Percentiles rank a stretch among this genome's conserved stretches.
These are phyloP conservation scores for Silene conica DNA, from an alignment of 148 eudicot genomes.

Conservation along the genomic window DNA sequence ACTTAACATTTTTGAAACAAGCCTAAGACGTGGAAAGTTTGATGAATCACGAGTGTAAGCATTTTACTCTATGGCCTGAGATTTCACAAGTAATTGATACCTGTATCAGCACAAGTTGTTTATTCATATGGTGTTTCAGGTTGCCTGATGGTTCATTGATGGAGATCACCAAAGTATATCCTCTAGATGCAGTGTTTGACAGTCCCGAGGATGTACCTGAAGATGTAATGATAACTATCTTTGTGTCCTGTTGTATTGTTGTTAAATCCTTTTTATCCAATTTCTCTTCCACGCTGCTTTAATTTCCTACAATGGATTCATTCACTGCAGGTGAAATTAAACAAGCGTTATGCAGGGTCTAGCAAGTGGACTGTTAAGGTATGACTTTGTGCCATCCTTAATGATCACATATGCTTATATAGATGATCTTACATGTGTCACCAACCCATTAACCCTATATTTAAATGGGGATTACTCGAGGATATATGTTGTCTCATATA, in stretches of 20 bases:
- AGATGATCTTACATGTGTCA: too few species aligned
- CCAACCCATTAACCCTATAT: too few species aligned
- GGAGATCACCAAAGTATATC: constrained; percentile 86
- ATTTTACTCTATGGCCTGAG: constrained; percentile 7
- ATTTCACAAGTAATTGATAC: neutral
- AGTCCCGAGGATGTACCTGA: constrained; percentile 90
- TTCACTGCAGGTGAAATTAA: constrained; percentile 63
- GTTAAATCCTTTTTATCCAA: neutral
- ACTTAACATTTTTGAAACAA: constrained; percentile 84
- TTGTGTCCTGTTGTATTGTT: constrained; percentile 6
- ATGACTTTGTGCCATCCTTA: constrained; percentile 9
- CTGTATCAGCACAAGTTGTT: neutral
- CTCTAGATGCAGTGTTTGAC: constrained; percentile 90
- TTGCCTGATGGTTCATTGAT: constrained; percentile 92
- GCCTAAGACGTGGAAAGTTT: constrained; percentile 91
- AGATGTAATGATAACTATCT: constrained; percentile 49
- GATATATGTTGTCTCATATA: neutral
- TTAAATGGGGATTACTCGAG: neutral
- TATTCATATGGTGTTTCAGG: constrained; percentile 40
- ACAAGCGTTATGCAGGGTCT: constrained; percentile 93
- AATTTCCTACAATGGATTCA: constrained; percentile 8
- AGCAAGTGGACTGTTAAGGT: constrained; percentile 92
- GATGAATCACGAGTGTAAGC: constrained; percentile 89
- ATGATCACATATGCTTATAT: neutral
- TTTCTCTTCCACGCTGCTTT: neutral